Percentiles rank a stretch among this genome's conserved stretches.
phyloP scores from a whole-genome alignment of 1,284 basidiomycete species.

The Rhizoctonia solani region DNA sequence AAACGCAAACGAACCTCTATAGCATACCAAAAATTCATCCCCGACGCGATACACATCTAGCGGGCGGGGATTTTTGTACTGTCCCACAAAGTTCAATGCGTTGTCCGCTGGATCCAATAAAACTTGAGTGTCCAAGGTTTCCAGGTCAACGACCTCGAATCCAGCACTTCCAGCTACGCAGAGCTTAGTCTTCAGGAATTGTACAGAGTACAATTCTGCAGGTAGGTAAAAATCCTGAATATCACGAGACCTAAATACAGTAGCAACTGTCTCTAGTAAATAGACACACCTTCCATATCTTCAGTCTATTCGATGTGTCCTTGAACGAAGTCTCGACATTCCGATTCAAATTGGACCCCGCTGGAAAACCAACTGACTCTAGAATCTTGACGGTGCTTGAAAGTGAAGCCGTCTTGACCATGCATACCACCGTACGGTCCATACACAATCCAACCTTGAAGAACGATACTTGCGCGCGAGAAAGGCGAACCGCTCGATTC shows the following conservation, averaged over 20 bases:
- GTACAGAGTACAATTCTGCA: conserved; percentile 93
- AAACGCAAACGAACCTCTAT: conserved; percentile 72
- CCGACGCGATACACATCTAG: conserved; percentile 97
- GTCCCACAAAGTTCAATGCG: conserved; percentile 91
- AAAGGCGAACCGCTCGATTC: conserved; percentile 93
- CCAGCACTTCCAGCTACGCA: conserved; percentile 97
- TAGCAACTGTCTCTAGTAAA: conserved; percentile 1
- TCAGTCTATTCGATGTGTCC: conserved; percentile 93
- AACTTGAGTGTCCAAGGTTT: conserved; percentile 95
- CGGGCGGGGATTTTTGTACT: conserved; percentile 84
- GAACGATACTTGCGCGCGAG: conserved; percentile 95
- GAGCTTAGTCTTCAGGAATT: conserved; percentile 96
- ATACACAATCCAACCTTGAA: conserved; percentile 96
- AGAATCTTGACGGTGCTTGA: conserved; percentile 98
- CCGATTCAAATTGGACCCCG: conserved; percentile 82
- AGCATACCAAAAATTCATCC: conserved; percentile 96
- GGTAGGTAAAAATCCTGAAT: conserved; percentile 96
- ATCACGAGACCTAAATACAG: conserved; percentile 21
- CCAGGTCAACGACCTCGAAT: conserved; percentile 98
- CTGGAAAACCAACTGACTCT: conserved; percentile 91
- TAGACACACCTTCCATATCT: conserved; percentile 81
- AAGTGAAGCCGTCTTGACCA: conserved; percentile 92
- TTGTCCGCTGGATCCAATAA: conserved; percentile 91
- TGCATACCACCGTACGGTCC: conserved; percentile 92
- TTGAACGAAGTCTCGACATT: conserved; percentile 94